These are phyloP conservation scores for Aquilaria agallochum DNA, from an alignment of 441 rosid genomes.

Conservation along the genomic window DNA sequence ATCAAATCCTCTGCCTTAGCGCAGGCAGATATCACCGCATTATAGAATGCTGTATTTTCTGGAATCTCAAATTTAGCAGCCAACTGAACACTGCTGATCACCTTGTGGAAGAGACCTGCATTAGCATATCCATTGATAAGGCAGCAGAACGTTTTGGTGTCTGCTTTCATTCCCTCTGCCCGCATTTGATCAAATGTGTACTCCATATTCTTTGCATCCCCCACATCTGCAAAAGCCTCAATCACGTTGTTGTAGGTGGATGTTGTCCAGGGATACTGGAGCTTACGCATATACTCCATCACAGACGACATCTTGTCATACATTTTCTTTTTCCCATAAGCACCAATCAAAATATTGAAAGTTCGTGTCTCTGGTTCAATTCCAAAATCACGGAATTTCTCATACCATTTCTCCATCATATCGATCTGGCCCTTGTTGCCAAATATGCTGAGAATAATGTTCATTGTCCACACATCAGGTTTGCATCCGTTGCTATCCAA, in stretches of 20 bases:
- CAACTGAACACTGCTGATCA: constrained; percentile 57
- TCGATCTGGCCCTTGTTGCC: constrained; percentile 84
- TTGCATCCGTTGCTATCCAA: constrained; percentile 53
- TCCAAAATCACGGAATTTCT: constrained; percentile 76
- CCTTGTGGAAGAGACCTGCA: constrained; percentile 84
- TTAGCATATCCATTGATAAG: constrained; percentile 85
- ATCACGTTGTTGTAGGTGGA: constrained; percentile 89
- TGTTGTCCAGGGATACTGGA: constrained; percentile 90
- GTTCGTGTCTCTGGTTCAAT: constrained; percentile 86
- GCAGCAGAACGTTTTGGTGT: constrained; percentile 85
- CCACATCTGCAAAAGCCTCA: constrained; percentile 87
- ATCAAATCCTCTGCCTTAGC: constrained; percentile 75
- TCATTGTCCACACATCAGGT: constrained; percentile 98
- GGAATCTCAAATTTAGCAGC: constrained; percentile 79
- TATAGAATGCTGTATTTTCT: constrained; percentile 62
- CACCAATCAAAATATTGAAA: constrained; percentile 82
- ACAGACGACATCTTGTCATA: constrained; percentile 94
- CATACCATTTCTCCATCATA: constrained; percentile 92
- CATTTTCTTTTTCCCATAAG: constrained; percentile 85
- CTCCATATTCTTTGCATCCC: constrained; percentile 91
- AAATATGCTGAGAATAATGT: constrained; percentile 73
- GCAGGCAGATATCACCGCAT: constrained; percentile 74
- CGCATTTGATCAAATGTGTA: constrained; percentile 87
- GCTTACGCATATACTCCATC: constrained; percentile 94
- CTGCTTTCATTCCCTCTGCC: constrained; percentile 76